phyloP scores from a whole-genome alignment of 1,139 yeast species.

The Sugiyamaella japonica region DNA sequence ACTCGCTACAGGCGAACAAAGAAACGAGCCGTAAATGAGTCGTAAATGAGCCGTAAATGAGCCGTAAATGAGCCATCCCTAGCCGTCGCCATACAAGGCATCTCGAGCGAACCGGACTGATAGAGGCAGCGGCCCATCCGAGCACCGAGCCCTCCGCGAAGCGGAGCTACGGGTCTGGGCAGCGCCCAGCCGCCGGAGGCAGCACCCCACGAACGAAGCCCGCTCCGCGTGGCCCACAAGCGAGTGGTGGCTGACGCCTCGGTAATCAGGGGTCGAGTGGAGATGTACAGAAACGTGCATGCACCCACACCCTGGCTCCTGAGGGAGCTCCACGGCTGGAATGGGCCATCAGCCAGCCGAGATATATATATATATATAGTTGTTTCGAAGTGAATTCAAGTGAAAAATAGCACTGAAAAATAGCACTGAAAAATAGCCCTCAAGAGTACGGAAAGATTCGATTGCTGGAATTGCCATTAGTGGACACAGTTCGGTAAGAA shows the following conservation, averaged over 20 bases:
- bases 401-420: not conserved
- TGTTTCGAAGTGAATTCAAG: not conserved
- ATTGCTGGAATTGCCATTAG: not conserved
- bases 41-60: no score
- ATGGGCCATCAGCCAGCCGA: not conserved
- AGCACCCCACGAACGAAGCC: no score
- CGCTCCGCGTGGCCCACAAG: no score
- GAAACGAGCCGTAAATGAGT: no score
- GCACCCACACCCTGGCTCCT: not conserved
- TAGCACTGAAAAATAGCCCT: not conserved
- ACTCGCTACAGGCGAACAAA: no score
- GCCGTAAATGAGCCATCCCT: no score
- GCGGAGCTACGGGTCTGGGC: no score
- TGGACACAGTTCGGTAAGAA: not conserved
- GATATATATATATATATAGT: not conserved
- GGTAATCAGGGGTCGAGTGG: conserved; percentile 1
- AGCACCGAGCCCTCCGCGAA: no score
- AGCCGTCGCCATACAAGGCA: no score
- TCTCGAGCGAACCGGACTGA: no score
- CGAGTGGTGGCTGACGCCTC: conserved; percentile 2
- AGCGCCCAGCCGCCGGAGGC: no score
- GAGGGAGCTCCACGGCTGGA: not conserved
- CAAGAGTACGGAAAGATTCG: not conserved
- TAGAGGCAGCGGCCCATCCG: no score
- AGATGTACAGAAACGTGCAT: not conserved